These are phyloP conservation scores for Geosmithia flava DNA, from an alignment of 2,329 filamentous ascomycete genomes.

Conservation along the genomic window DNA sequence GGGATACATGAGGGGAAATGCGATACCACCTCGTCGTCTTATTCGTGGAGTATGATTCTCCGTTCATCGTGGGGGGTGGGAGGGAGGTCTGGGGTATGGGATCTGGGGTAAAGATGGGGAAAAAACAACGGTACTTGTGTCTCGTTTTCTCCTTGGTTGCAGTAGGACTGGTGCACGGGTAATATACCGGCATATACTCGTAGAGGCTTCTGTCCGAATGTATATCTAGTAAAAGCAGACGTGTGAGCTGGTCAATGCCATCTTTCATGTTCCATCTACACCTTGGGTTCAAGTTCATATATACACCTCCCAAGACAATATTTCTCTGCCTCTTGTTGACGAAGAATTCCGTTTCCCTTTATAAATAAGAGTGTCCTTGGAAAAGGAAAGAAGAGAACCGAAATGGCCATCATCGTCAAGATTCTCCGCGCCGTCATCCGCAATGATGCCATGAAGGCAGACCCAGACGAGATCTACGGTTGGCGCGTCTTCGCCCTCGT, in stretches of 20 bases:
- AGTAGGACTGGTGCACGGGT: too few species aligned
- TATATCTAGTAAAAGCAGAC: too few species aligned
- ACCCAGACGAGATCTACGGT: conserved; percentile 56
- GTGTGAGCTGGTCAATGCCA: too few species aligned
- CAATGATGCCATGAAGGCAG: conserved; percentile 59
- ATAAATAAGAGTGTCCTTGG: not conserved
- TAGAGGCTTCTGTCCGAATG: too few species aligned
- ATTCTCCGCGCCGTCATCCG: conserved; percentile 45
- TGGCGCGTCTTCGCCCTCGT: conserved; percentile 56
- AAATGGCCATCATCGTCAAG: conserved; percentile 6
- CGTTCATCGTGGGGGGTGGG: too few species aligned
- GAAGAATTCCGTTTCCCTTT: too few species aligned
- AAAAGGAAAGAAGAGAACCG: not conserved
- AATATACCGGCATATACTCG: not conserved
- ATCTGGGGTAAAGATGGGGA: not conserved
- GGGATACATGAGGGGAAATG: too few species aligned
- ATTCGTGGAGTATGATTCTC: not conserved
- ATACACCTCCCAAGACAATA: too few species aligned
- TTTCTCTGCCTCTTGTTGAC: too few species aligned
- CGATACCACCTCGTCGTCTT: not conserved
- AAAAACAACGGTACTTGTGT: not conserved
- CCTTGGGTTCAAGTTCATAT: too few species aligned
- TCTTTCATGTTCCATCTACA: too few species aligned
- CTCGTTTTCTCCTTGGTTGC: not conserved
- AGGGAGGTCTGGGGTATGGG: not conserved